These are phyloP conservation scores for Teratosphaeriaceae sp. DNA, from an alignment of 2,329 filamentous ascomycete genomes.

Conservation along the genomic window DNA sequence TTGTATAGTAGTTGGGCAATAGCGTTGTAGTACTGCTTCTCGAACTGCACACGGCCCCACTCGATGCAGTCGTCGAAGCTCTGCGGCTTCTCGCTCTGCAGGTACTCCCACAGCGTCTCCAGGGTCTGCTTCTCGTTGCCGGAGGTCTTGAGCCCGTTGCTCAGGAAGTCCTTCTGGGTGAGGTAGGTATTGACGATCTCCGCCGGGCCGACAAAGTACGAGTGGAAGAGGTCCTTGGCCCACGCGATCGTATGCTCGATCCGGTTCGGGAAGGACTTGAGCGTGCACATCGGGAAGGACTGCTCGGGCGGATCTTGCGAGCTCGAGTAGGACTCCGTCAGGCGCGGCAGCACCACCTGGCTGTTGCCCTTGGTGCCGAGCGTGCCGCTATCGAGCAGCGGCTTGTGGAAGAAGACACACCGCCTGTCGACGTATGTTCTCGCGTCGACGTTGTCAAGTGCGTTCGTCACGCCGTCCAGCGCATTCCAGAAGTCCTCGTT, in stretches of 20 bases:
- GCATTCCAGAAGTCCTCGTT: conserved; percentile 85
- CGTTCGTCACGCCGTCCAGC: conserved; percentile 91
- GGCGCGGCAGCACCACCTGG: conserved; percentile 81
- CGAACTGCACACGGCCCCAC: conserved; percentile 90
- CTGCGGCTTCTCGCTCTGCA: conserved; percentile 85
- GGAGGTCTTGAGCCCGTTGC: conserved; percentile 79
- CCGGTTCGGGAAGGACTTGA: conserved; percentile 94
- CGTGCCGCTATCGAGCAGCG: conserved; percentile 90
- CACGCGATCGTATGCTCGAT: conserved; percentile 99
- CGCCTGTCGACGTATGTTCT: conserved; percentile 92
- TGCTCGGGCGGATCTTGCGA: conserved; percentile 97
- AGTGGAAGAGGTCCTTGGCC: conserved; percentile 93
- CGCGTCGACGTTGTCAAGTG: conserved; percentile 94
- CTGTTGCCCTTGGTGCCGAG: conserved; percentile 99
- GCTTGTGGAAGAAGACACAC: conserved; percentile 98
- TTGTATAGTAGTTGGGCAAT: conserved; percentile 94
- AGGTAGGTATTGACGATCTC: conserved; percentile 89
- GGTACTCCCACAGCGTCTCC: conserved; percentile 80
- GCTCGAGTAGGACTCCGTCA: conserved; percentile 95
- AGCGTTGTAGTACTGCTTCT: conserved; percentile 94
- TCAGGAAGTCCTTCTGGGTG: conserved; percentile 83
- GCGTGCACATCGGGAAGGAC: conserved; percentile 97
- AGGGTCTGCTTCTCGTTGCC: conserved; percentile 92
- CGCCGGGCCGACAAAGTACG: conserved; percentile 85
- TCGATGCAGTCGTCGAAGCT: conserved; percentile 94